Evolutionary conservation across 495 filamentous ascomycete genomes (phyloP).

Genomic region (Penicillium steckii): DNA sequence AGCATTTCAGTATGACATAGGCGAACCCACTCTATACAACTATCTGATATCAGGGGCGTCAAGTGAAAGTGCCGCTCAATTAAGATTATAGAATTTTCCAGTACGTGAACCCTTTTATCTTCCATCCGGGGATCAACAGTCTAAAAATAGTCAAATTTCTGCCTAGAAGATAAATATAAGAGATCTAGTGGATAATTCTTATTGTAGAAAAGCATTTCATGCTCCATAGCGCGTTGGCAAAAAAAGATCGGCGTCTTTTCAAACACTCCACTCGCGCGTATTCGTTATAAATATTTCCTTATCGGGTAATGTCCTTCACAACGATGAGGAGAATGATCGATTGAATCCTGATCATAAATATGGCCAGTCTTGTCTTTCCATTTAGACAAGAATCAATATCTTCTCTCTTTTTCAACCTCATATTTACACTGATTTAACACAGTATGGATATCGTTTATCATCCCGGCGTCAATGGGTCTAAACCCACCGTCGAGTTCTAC

Average conservation of each 20-base stretch:
- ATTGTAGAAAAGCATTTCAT: conserved; percentile 6
- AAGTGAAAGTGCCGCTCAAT: background rate
- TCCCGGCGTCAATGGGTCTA: conserved; percentile 29
- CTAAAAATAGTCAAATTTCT: conserved; percentile 5
- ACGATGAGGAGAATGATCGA: background rate
- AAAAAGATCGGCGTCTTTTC: background rate
- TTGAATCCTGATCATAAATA: conserved; percentile 18
- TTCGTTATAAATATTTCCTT: conserved; percentile 32
- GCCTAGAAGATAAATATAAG: conserved; percentile 1
- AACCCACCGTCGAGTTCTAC: conserved; percentile 43
- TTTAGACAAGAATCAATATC: background rate
- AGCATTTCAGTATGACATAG: no score
- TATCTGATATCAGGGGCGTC: no score
- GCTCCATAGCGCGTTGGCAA: background rate
- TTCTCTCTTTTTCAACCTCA: background rate
- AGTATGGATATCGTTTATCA: conserved; percentile 41
- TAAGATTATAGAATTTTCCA: background rate
- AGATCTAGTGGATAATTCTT: background rate
- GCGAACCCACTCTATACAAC: no score
- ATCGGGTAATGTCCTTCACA: conserved; percentile 17
- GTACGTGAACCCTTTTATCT: background rate
- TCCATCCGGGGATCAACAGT: background rate
- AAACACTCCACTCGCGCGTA: conserved; percentile 22
- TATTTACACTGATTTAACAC: no score
- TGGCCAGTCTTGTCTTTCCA: background rate